phyloP scores from a whole-genome alignment of 257 asterid species.

The Anisodus acutangulus region DNA sequence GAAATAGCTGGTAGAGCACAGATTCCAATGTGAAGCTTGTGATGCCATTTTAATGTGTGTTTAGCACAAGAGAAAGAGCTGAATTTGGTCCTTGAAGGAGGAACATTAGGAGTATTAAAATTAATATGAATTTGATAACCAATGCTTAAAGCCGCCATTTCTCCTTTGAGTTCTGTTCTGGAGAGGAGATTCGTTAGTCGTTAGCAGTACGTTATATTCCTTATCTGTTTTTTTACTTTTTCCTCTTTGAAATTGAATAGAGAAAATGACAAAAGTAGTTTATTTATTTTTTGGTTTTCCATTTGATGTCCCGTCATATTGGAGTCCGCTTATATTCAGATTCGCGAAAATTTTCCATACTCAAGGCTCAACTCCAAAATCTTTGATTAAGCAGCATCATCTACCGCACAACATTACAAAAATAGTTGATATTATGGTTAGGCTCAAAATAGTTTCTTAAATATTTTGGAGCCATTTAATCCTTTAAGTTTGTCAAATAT shows the following conservation, averaged over 20 bases:
- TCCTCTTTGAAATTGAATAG: background rate
- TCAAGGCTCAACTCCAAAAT: too few species aligned
- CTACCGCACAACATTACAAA: too few species aligned
- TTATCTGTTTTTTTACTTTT: background rate
- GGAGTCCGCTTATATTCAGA: too few species aligned
- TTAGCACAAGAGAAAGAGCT: background rate
- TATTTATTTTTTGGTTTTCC: too few species aligned
- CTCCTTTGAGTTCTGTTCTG: background rate
- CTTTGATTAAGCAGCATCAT: too few species aligned
- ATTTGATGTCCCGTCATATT: too few species aligned
- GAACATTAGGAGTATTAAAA: background rate
- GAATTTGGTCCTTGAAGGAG: background rate
- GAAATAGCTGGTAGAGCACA: background rate
- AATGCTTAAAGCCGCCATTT: conserved; percentile 20
- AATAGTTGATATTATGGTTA: too few species aligned
- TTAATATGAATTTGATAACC: conserved; percentile 20
- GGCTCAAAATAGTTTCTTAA: too few species aligned
- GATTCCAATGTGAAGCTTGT: background rate
- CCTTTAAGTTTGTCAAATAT: too few species aligned
- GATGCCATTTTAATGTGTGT: background rate
- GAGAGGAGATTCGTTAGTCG: background rate
- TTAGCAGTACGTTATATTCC: background rate
- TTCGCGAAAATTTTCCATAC: too few species aligned
- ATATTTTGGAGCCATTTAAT: too few species aligned
- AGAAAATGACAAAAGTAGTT: too few species aligned